Evolutionary conservation across 345 rosid genomes (phyloP).

Genomic region (Rhodamnia rubescens): DNA sequence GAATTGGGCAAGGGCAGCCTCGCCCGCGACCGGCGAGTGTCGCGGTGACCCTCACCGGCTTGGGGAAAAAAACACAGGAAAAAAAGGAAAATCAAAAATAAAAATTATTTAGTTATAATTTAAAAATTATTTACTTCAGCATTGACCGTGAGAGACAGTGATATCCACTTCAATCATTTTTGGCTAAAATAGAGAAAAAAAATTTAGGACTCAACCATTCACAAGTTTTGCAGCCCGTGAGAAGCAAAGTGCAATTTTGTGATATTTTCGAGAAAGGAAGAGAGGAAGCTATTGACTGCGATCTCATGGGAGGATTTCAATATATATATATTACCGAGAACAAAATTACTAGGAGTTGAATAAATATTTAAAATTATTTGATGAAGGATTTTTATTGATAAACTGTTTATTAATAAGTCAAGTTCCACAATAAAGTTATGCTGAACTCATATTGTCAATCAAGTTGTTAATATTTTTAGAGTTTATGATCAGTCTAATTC

Average conservation of each 20-base stretch:
- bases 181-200: too few relatives aligned
- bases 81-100: too few relatives aligned
- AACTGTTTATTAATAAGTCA: background rate
- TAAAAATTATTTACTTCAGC: too few relatives aligned
- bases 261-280: background rate
- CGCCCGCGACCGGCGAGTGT: rapidly evolving
- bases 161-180: too few relatives aligned
- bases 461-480: background rate
- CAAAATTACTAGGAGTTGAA: background rate
- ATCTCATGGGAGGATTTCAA: background rate
- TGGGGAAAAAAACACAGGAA: too few relatives aligned
- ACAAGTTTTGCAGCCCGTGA: too few relatives aligned
- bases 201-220: too few relatives aligned
- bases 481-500: background rate
- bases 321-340: background rate
- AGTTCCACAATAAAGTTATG: background rate
- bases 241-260: background rate
- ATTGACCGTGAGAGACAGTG: rapidly evolving
- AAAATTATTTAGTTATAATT: too few relatives aligned
- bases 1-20: too few relatives aligned
- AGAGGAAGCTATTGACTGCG: background rate
- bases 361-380: background rate
- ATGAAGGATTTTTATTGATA: background rate
- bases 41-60: too few relatives aligned
- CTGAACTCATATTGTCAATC: background rate